A percentile compares a stretch with the other conserved stretches of the same genome.
These are phyloP conservation scores for Nothophaeocryptopus gaeumannii DNA, from an alignment of 2,329 filamentous ascomycete species.

Conservation along the genomic window DNA sequence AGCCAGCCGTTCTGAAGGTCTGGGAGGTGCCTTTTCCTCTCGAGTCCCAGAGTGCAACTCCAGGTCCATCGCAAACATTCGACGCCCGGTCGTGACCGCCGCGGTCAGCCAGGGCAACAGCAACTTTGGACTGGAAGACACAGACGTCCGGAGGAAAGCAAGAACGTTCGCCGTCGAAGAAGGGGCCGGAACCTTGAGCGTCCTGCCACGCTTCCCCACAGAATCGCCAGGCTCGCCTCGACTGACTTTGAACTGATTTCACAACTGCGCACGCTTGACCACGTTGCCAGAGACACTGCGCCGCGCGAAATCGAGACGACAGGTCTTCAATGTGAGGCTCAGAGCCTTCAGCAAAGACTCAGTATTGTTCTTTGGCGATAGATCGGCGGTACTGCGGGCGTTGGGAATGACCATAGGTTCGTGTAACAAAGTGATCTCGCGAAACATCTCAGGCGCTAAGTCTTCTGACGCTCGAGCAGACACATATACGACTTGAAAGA, in stretches of 20 bases:
- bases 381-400: slow-evolving; percentile 18
- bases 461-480: slow-evolving; percentile 3
- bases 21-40: slow-evolving; percentile 11
- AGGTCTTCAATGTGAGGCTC: slow-evolving; percentile 22
- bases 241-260: slow-evolving; percentile 2
- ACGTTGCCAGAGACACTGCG: slow-evolving; percentile 8
- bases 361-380: slow-evolving; percentile 19
- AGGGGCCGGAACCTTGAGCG: slow-evolving; percentile 2
- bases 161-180: neutral
- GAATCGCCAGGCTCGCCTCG: slow-evolving; percentile 1
- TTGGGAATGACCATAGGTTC: slow-evolving; percentile 33
- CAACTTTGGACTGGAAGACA: too few species aligned
- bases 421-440: slow-evolving; percentile 4
- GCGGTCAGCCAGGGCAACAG: slow-evolving; percentile 1
- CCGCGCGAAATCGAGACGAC: slow-evolving; percentile 7
- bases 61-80: slow-evolving; percentile 9
- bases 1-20: slow-evolving; percentile 17
- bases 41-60: slow-evolving; percentile 16
- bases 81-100: slow-evolving; percentile 1
- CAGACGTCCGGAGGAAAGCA: too few species aligned
- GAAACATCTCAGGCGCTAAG: slow-evolving; percentile 6
- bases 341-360: slow-evolving; percentile 5
- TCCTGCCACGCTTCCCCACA: slow-evolving; percentile 18
- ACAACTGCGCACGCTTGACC: slow-evolving; percentile 9
- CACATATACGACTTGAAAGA: slow-evolving; percentile 26